Evolutionary conservation across 495 filamentous ascomycete species (phyloP), one percentile per base, ranked within the genome.

Genomic region (Lasiosphaeriaceae sp.): DNA sequence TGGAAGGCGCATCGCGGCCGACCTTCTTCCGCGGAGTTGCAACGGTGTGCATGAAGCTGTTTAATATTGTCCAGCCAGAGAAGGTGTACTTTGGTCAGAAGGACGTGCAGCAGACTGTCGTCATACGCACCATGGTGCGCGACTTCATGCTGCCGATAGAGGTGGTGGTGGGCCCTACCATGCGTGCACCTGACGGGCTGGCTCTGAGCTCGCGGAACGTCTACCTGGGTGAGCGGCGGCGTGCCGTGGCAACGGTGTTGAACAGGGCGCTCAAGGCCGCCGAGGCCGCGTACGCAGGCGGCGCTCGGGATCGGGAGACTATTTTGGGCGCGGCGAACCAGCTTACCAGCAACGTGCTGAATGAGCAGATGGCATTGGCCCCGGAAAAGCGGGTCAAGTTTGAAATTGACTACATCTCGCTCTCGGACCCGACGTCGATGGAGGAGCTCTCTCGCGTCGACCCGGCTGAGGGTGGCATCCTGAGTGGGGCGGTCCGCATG

Each of bases 21-120:
- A 92, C 95, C 14, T 98, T 98, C 73, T 97, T 98, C 70, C 77
- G 95, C 21, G 94, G 94, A 5, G 94, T 98, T 22, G 93, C 94
- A 23, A 97, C 95, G 11, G 88, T 98, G 11, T 96, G 91, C 73
- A 93, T 91, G 86, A 98, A 98, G 78, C 74, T 98, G 21, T 94
- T 98, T 74, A 97, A 97, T 66, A 90, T 93, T 48, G 86, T 91
- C 39, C 80, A 85, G 61, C 90, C 94, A 2, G 90, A 96, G 43
- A 83, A 83, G 44, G 95, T 92, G 1, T 99, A 96, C 68, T 97
- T 99, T 71, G 94, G 94, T 1, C 95, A 97, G 73, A 97, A 99
- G 74, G 94, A 99, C 64, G 83, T 97, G 17, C 94, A 99, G 73
- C 94, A 99, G 74, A 95, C 90, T 0, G 89, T 93, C 8, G 81